These are phyloP conservation scores for Trichophyton verrucosum DNA, from an alignment of 2,329 filamentous ascomycete genomes.

Conservation along the genomic window DNA sequence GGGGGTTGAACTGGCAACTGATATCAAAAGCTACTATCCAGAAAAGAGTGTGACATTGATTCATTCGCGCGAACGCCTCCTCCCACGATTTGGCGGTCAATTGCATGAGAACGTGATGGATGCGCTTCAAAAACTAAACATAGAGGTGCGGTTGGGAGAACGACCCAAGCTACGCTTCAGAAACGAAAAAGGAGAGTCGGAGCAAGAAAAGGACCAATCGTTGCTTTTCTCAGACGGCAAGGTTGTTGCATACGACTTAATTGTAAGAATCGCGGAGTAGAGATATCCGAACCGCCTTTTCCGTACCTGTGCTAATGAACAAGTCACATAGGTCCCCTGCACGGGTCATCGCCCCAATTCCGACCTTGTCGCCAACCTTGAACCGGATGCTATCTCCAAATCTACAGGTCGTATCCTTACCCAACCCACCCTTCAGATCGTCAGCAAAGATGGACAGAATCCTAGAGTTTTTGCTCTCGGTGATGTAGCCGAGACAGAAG, in stretches of 20 bases:
- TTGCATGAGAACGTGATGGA: conserved; percentile 12
- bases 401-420: conserved; percentile 32
- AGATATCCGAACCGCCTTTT: too few species aligned
- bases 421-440: conserved; percentile 44
- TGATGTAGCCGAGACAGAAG: conserved; percentile 44
- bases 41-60: conserved; percentile 56
- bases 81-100: conserved; percentile 11
- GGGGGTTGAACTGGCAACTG: conserved; percentile 69
- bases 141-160: conserved; percentile 14
- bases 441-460: conserved; percentile 30
- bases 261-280: not conserved
- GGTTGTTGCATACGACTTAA: conserved; percentile 7
- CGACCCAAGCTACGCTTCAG: conserved; percentile 8
- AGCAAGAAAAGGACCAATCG: not conserved
- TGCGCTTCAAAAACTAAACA: conserved; percentile 14
- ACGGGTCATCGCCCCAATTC: conserved; percentile 12
- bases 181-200: not conserved
- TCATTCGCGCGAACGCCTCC: conserved; percentile 56
- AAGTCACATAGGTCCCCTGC: conserved; percentile 10
- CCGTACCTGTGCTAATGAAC: too few species aligned
- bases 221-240: conserved; percentile 8
- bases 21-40: conserved; percentile 58
- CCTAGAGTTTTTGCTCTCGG: conserved; percentile 44
- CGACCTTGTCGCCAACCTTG: conserved; percentile 2
- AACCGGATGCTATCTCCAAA: conserved; percentile 2